phyloP scores from a whole-genome alignment of 2,329 filamentous ascomycete species.

The Nothophoma quercina region DNA sequence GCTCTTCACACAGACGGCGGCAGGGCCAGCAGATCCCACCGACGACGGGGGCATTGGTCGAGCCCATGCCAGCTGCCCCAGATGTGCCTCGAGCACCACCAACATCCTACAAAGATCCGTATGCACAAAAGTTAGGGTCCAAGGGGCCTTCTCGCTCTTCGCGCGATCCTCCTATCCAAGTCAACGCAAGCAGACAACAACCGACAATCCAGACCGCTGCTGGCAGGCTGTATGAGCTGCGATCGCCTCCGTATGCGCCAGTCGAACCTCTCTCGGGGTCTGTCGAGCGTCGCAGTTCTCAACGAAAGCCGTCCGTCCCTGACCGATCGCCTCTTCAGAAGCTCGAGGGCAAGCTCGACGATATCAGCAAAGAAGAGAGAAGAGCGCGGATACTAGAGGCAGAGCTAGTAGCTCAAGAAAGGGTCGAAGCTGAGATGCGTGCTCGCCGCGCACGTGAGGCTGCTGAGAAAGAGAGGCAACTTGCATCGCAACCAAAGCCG shows the following conservation, averaged over 20 bases:
- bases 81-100: conserved; percentile 67
- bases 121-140: conserved; percentile 43
- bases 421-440: conserved; percentile 54
- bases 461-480: conserved; percentile 40
- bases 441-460: conserved; percentile 42
- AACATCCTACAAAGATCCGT: conserved; percentile 46
- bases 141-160: conserved; percentile 38
- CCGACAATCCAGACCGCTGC: conserved; percentile 44
- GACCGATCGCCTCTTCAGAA: conserved; percentile 92
- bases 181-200: conserved; percentile 46
- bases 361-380: conserved; percentile 96
- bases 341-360: conserved; percentile 87
- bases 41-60: conserved; percentile 29
- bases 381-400: conserved; percentile 83
- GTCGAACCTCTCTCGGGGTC: conserved; percentile 39
- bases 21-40: conserved; percentile 43
- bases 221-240: conserved; percentile 41
- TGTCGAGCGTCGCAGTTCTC: conserved; percentile 32
- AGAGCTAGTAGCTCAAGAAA: conserved; percentile 75
- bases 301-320: conserved; percentile 67
- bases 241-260: conserved; percentile 41
- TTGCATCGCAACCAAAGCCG: conserved; percentile 37
- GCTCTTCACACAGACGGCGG: conserved; percentile 39
- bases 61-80: conserved; percentile 57
- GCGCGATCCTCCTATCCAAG: conserved; percentile 44